These are phyloP conservation scores for Erysimum pusillum DNA, from an alignment of 441 rosid genomes.

Conservation along the genomic window DNA sequence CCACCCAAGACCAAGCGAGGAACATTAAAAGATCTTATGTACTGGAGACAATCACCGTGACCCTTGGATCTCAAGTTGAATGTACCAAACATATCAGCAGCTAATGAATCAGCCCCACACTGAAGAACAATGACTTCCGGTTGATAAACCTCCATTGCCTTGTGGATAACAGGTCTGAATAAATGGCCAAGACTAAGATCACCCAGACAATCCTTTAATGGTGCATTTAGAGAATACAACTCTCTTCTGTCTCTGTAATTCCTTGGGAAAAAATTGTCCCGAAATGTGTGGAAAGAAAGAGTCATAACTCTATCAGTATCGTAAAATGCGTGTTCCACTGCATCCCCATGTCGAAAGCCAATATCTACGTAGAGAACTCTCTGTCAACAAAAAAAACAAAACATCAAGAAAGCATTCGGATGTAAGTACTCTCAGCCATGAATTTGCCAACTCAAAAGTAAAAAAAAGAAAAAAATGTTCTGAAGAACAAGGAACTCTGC, in stretches of 20 bases:
- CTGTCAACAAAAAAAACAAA: constrained; percentile 49
- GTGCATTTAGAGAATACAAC: constrained; percentile 77
- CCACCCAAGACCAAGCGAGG: constrained; percentile 93
- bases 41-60: constrained; percentile 83
- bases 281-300: constrained; percentile 77
- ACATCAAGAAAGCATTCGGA: constrained; percentile 26
- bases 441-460: no score
- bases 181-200: constrained; percentile 64
- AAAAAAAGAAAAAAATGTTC: no score
- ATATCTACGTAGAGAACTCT: constrained; percentile 88
- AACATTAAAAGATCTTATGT: constrained; percentile 76
- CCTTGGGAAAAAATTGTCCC: constrained; percentile 54
- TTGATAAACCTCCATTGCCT: constrained; percentile 82
- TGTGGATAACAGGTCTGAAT: constrained; percentile 71
- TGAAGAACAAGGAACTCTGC: not conserved
- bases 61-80: constrained; percentile 85
- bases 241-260: constrained; percentile 67
- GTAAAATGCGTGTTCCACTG: constrained; percentile 88
- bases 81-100: constrained; percentile 53
- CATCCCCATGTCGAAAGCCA: constrained; percentile 88
- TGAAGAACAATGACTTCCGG: constrained; percentile 92
- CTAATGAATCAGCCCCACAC: constrained; percentile 85
- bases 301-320: constrained; percentile 93
- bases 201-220: constrained; percentile 73
- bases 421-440: no score